Percentiles rank a stretch among this genome's conserved stretches.
These are phyloP conservation scores for Corymbia maculata DNA, from an alignment of 345 rosid species.

Conservation along the genomic window DNA sequence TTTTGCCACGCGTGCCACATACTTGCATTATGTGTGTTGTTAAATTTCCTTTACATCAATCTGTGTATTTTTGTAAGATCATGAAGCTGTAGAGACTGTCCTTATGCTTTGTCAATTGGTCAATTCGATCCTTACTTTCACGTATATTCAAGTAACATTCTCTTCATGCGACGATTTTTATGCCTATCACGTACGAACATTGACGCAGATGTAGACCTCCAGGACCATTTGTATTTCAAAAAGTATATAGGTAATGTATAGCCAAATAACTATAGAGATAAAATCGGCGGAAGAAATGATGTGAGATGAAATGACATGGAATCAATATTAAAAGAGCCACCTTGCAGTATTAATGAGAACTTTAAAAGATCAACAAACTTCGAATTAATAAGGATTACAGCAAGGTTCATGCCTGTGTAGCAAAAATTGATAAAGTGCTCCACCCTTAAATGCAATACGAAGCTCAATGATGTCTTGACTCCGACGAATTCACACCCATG, in stretches of 20 bases:
- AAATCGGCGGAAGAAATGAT: not conserved
- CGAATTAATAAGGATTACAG: not conserved
- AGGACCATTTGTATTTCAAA: not conserved
- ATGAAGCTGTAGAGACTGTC: not conserved
- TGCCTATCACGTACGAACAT: not conserved
- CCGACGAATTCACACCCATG: not conserved
- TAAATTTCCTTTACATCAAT: not conserved
- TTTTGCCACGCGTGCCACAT: not conserved
- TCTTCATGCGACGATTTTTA: not conserved
- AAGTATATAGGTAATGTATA: not conserved
- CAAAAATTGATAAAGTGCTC: not conserved
- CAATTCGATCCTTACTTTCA: not conserved
- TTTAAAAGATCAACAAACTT: not conserved
- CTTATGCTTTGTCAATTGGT: not conserved
- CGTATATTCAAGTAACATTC: not conserved
- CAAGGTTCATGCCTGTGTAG: not conserved
- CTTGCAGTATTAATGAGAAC: not conserved
- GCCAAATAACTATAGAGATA: not conserved
- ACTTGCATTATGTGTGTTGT: not conserved
- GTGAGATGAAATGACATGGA: not conserved
- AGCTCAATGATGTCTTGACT: not conserved
- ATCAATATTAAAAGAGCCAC: not conserved
- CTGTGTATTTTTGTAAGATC: not conserved
- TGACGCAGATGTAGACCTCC: not conserved
- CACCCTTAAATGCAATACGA: not conserved